phyloP scores from a whole-genome alignment of 495 filamentous ascomycete genomes.

The Parathielavia hyrcaniae region DNA sequence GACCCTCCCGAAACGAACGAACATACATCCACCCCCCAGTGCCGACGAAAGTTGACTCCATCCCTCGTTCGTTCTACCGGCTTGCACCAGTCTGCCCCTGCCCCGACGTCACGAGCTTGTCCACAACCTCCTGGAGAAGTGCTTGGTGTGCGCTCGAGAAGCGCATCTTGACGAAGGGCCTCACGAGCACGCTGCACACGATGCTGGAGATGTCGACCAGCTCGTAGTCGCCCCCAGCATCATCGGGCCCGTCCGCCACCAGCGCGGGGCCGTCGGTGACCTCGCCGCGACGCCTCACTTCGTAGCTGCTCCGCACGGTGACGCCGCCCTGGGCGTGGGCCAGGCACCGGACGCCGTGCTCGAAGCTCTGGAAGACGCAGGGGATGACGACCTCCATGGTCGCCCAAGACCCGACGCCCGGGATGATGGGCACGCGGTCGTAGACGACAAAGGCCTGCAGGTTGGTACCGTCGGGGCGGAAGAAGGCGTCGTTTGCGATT shows the following conservation, averaged over 20 bases:
- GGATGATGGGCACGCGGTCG: conserved; percentile 38
- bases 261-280: conserved; percentile 11
- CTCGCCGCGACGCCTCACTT: conserved; percentile 28
- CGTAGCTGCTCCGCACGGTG: conserved; percentile 33
- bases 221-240: conserved; percentile 29
- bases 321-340: conserved; percentile 30
- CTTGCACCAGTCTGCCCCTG: neutral
- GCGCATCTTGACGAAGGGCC: conserved; percentile 30
- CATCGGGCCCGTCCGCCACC: conserved; percentile 4
- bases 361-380: conserved; percentile 33
- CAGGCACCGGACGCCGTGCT: conserved; percentile 30
- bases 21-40: neutral
- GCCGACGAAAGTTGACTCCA: neutral
- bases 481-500: conserved; percentile 35
- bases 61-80: neutral
- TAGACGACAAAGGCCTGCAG: conserved; percentile 30
- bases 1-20: neutral
- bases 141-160: conserved; percentile 27
- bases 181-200: conserved; percentile 27
- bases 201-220: conserved; percentile 32
- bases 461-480: conserved; percentile 27
- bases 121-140: conserved; percentile 25
- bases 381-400: conserved; percentile 31
- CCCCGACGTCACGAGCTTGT: conserved; percentile 9
- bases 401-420: conserved; percentile 28